A percentile compares a stretch with the other conserved stretches of the same genome.
Conservation (phyloP, 345 rosid genomes). For the Kandelia obovata region DNA sequence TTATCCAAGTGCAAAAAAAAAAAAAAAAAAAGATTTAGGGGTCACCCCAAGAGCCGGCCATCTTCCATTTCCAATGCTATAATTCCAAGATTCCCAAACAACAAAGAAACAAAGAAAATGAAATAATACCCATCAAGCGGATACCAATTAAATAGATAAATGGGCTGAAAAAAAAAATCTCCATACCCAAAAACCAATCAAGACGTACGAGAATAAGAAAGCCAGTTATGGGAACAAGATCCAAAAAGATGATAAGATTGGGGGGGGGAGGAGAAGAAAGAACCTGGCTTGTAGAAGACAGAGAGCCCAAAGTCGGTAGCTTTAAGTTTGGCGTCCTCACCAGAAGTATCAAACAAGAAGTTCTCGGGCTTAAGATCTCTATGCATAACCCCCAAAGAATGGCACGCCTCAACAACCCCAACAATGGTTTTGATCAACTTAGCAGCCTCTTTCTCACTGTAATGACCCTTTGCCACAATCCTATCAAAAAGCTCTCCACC, state of each 20-base stretch:
- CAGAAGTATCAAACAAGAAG: constrained; percentile 73
- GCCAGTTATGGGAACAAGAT: no score
- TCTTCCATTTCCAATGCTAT: background rate
- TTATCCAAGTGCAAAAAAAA: background rate
- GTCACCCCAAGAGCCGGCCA: background rate
- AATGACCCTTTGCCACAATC: constrained; percentile 88
- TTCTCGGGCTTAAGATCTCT: constrained; percentile 98
- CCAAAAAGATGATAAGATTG: no score
- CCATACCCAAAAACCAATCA: background rate
- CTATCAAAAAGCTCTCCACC: constrained; percentile 97
- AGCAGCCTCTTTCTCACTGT: constrained; percentile 87
- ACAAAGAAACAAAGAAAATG: constrained; percentile 4
- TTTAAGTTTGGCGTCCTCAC: constrained; percentile 76
- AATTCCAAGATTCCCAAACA: constrained; percentile 3
- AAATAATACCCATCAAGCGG: background rate
- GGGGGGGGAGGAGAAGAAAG: background rate
- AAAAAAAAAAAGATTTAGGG: background rate
- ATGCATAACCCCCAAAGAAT: constrained; percentile 95
- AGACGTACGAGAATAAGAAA: background rate
- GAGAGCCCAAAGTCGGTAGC: constrained; percentile 94
- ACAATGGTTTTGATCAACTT: constrained; percentile 80
- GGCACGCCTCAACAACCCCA: constrained; percentile 88
- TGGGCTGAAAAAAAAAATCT: background rate
- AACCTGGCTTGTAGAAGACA: constrained; percentile 95
- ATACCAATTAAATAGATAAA: background rate